Percentiles rank a stretch among this genome's conserved stretches.
Conservation (phyloP, 73 alveolate species). For the Paramecium caudatum region DNA sequence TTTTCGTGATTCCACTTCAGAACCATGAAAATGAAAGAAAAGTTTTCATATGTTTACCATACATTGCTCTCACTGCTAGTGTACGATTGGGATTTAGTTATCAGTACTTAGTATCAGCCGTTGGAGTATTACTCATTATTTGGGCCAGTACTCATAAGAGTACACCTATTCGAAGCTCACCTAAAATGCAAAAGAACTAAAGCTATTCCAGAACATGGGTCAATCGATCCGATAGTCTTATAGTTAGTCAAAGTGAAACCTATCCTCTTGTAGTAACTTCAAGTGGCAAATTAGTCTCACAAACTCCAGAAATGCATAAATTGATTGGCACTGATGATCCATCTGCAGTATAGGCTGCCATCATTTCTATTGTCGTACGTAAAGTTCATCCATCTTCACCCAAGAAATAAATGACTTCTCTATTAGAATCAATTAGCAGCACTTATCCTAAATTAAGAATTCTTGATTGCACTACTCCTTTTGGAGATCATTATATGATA, state of each 20-base stretch:
- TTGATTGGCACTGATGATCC: slow-evolving; percentile 24
- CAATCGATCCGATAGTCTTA: slow-evolving; percentile 6
- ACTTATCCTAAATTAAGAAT: neutral
- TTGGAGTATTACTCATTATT: neutral
- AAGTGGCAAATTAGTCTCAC: neutral
- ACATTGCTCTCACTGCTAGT: neutral
- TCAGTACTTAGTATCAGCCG: neutral
- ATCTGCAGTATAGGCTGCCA: neutral
- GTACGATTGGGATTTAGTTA: neutral
- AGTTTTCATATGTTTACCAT: slow-evolving; percentile 3
- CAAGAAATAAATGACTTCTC: neutral
- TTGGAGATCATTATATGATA: slow-evolving; percentile 29
- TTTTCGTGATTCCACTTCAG: slow-evolving; percentile 15
- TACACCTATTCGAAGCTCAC: no score
- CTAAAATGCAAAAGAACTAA: neutral
- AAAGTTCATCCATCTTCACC: neutral
- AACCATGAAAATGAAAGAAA: slow-evolving; percentile 11
- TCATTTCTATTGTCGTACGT: neutral
- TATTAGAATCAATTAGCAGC: neutral
- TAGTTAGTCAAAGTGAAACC: neutral
- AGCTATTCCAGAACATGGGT: slow-evolving; percentile 26
- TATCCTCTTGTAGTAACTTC: neutral
- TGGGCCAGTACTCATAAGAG: neutral
- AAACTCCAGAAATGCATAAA: neutral
- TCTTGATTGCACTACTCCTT: neutral